Percentiles rank a stretch among this genome's conserved stretches.
Conservation (phyloP, 2,329 filamentous ascomycete genomes). For the Botrytis fabae region DNA sequence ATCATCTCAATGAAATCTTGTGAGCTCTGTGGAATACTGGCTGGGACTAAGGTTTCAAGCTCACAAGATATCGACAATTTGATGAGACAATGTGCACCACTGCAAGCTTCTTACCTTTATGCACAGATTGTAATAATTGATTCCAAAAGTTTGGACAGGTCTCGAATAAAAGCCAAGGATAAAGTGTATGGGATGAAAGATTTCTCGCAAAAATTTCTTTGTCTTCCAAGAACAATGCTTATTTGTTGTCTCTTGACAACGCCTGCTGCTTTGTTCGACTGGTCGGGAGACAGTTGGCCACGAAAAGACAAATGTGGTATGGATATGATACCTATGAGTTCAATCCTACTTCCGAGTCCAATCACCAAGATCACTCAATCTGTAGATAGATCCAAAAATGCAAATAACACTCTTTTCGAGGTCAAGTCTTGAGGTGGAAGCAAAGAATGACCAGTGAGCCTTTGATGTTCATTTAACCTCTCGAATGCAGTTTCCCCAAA, state of each 20-base stretch:
- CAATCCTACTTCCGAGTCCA: not conserved
- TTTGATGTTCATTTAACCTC: not conserved
- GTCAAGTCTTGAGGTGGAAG: not conserved
- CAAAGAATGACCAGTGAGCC: not conserved
- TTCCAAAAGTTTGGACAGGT: not conserved
- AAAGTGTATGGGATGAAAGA: not conserved
- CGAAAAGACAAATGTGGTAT: not conserved
- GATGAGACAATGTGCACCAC: not conserved
- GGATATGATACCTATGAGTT: not conserved
- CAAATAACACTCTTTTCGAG: not conserved
- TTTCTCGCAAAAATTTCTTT: not conserved
- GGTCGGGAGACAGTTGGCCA: not conserved
- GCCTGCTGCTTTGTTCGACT: not conserved
- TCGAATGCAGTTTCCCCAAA: not conserved
- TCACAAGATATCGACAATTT: not conserved
- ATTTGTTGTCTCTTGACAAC: not conserved
- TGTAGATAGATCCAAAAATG: not conserved
- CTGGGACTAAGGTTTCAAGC: not conserved
- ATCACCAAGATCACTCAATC: not conserved
- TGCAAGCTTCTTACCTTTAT: not conserved
- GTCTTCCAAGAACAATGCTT: not conserved
- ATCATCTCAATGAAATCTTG: not conserved
- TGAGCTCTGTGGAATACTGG: not conserved
- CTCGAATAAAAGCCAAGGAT: not conserved
- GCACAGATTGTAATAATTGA: not conserved